Evolutionary conservation across 2,329 filamentous ascomycete genomes (phyloP).

Genomic region (Pseudopithomyces chartarum): DNA sequence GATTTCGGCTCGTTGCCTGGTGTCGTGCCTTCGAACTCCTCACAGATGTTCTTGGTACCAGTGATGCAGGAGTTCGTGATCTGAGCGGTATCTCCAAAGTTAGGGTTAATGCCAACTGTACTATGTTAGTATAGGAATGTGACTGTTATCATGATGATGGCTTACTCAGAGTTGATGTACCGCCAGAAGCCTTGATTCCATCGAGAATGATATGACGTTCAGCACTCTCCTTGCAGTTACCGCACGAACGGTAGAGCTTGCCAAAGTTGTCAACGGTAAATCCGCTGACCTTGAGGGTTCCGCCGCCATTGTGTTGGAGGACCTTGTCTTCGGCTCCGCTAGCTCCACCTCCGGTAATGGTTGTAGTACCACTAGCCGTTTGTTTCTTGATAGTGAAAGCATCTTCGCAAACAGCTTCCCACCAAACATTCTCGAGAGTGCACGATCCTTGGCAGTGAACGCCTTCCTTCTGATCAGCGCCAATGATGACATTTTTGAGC

Average conservation of each 20-base stretch:
- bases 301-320: conserved; percentile 48
- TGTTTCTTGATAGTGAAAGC: conserved; percentile 41
- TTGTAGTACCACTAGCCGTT: conserved; percentile 33
- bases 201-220: conserved; percentile 52
- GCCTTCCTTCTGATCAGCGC: conserved; percentile 56
- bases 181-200: conserved; percentile 48
- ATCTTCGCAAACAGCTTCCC: conserved; percentile 47
- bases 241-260: conserved; percentile 53
- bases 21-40: not conserved
- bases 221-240: conserved; percentile 50
- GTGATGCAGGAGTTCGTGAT: conserved; percentile 33
- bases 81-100: conserved; percentile 55
- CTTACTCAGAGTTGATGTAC: conserved; percentile 32
- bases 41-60: not conserved
- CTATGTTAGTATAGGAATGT: no score
- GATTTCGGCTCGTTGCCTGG: not conserved
- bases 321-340: conserved; percentile 45
- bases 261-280: conserved; percentile 41
- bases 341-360: conserved; percentile 49
- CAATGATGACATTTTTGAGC: conserved; percentile 60
- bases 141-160: no score
- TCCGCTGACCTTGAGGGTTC: conserved; percentile 43
- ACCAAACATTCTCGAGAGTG: conserved; percentile 53
- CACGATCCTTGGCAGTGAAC: conserved; percentile 57
- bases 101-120: conserved; percentile 53